Evolutionary conservation across 352 stramenopile species (phyloP).

Genomic region (Globisporangium carolinianum): DNA sequence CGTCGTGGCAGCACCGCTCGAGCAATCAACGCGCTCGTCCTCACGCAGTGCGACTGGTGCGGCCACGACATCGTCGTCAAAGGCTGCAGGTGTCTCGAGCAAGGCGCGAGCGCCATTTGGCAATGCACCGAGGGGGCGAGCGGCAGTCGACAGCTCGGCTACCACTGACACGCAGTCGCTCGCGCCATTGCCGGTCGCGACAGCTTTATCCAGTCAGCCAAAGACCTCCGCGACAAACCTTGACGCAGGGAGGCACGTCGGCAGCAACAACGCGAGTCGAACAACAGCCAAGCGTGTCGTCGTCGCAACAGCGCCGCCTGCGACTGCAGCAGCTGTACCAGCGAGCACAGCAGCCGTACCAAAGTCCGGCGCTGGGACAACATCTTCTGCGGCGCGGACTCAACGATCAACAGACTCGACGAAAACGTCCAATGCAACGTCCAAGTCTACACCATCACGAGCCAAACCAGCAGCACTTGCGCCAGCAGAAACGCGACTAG

Average conservation of each 20-base stretch:
- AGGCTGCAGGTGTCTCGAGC: no score
- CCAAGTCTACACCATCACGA: slow-evolving; percentile 1
- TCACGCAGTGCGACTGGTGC: no score
- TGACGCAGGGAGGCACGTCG: not conserved
- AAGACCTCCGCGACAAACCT: no score
- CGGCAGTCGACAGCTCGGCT: no score
- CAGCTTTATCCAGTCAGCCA: no score
- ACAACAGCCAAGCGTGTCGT: not conserved
- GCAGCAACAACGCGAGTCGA: not conserved
- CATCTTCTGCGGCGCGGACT: not conserved
- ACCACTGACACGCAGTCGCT: no score
- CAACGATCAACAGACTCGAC: not conserved
- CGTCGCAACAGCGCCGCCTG: not conserved
- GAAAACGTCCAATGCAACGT: slow-evolving; percentile 4
- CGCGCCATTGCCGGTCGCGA: no score
- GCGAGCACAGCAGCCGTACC: not conserved
- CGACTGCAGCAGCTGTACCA: not conserved
- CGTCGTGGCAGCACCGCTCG: slow-evolving; percentile 3
- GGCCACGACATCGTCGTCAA: no score
- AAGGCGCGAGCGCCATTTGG: no score
- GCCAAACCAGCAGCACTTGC: not conserved
- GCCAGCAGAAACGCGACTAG: no score
- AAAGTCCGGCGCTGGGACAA: not conserved
- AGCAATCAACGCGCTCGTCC: not conserved
- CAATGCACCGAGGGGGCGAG: no score